Conservation (phyloP, 1,284 basidiomycete species). For the Heterobasidion parviporum region DNA sequence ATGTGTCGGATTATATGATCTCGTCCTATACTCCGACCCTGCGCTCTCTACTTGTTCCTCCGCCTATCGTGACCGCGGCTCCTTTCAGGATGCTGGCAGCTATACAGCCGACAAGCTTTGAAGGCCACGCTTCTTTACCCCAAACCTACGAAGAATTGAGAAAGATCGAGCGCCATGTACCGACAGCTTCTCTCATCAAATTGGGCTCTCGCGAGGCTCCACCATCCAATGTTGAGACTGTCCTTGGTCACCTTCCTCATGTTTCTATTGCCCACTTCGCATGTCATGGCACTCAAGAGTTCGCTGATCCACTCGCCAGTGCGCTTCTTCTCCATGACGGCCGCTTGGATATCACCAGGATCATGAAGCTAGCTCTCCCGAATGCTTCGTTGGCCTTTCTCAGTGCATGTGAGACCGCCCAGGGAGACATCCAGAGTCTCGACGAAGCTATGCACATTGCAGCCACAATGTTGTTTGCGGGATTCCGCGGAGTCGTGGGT, state of each 20-base stretch:
- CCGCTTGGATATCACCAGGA: background rate
- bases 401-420: conserved; percentile 1
- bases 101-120: background rate
- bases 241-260: background rate
- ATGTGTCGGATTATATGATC: conserved; percentile 9
- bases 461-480: background rate
- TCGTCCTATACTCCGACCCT: conserved; percentile 18
- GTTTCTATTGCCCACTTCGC: background rate
- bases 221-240: background rate
- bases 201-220: conserved; percentile 1
- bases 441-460: background rate
- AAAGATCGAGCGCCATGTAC: background rate
- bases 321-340: background rate
- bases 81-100: background rate
- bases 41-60: background rate
- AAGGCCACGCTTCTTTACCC: background rate
- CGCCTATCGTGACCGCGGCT: background rate
- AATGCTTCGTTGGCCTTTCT: background rate
- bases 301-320: background rate
- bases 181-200: conserved; percentile 1
- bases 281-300: background rate
- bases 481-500: background rate
- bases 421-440: background rate
- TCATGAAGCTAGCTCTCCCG: background rate
- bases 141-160: background rate